phyloP scores from a whole-genome alignment of 257 asterid species.

The Plantago ovata region DNA sequence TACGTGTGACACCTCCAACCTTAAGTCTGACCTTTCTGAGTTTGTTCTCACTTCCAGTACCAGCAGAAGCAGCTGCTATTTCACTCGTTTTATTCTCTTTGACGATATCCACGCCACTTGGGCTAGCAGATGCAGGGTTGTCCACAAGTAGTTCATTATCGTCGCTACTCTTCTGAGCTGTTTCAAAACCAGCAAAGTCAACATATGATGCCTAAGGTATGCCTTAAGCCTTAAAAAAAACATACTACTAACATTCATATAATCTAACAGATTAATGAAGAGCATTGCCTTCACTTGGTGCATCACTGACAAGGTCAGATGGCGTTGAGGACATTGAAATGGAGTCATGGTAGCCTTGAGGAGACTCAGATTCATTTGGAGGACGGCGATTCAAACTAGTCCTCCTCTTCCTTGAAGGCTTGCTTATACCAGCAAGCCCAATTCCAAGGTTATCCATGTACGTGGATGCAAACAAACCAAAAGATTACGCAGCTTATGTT shows the following conservation, averaged over 20 bases:
- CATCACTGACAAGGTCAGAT: conserved; percentile 45
- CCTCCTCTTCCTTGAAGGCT: conserved; percentile 47
- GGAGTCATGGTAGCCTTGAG: conserved; percentile 37
- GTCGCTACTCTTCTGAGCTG: conserved; percentile 23
- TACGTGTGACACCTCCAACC: conserved; percentile 77
- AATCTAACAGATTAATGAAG: conserved; percentile 13
- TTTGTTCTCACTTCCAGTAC: conserved; percentile 35
- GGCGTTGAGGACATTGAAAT: conserved; percentile 60
- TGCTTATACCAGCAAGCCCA: conserved; percentile 26
- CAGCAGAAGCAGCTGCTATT: conserved; percentile 34
- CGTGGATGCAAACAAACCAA: conserved; percentile 6
- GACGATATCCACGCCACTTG: conserved; percentile 20
- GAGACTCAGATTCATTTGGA: conserved; percentile 40
- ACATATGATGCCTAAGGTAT: conserved; percentile 21
- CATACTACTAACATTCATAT: conserved; percentile 21
- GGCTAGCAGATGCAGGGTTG: conserved; percentile 23
- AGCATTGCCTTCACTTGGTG: conserved; percentile 44
- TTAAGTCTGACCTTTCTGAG: conserved; percentile 67
- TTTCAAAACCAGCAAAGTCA: conserved; percentile 37
- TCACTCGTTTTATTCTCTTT: conserved; percentile 23
- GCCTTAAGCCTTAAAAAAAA: no score
- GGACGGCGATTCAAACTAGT: conserved; percentile 57
- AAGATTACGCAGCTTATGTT: conserved; percentile 15
- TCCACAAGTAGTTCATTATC: conserved; percentile 30
- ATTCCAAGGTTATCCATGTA: conserved; percentile 49